Base-by-base conservation (phyloP, 1,284 basidiomycete genomes). In the Heterobasidion parviporum region DNA sequence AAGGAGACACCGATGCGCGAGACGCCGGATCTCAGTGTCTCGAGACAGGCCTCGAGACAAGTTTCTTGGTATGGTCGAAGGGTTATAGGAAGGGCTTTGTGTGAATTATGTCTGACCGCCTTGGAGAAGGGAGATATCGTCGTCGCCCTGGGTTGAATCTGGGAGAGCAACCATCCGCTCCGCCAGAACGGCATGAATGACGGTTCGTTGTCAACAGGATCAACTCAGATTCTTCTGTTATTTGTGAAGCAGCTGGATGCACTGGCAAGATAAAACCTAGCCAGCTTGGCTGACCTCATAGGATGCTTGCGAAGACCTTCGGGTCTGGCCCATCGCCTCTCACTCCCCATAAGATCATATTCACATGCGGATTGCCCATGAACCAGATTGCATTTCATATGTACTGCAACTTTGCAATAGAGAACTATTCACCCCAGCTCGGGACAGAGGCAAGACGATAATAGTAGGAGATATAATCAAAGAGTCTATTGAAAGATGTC, bases 41-140 rank as follows among this genome's bases (percentile, higher is more conserved):
- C 76, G 2, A 87, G 73, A 65, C 94, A 97, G 3, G 90, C 82
- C 18, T 82, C 73, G 36, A 98, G 76, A 65, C 92, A 96, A n/a
- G 83, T 78, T 61, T 90, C 80, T 67, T 98, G 95, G 68, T 98
- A 98, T 0, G 94, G 93, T 12, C 95, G 79, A n/a, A 94, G 76
- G 8, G 69, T 66, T 6, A 76, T 54, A 16, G 63, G 49, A 15
- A 56, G 50, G n/a, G 53, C 14, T 15, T 49, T 52, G 10, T 48
- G 12, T 14, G 50, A 44, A n/a, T 15, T 35, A 10, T 35, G 16
- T 16, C 50, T 55, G 12, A 52, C 18, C 38, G 38, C 38, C 12
- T n/a, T n/a, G 38, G 10, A 41, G 5, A 41, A 12, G 38, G n/a
- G n/a, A 12, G 38, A n/a, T 10, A 41, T 12, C n/a, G 38, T 41